phyloP scores from a whole-genome alignment of 805 yeast species.

The Starmerella floricola region DNA sequence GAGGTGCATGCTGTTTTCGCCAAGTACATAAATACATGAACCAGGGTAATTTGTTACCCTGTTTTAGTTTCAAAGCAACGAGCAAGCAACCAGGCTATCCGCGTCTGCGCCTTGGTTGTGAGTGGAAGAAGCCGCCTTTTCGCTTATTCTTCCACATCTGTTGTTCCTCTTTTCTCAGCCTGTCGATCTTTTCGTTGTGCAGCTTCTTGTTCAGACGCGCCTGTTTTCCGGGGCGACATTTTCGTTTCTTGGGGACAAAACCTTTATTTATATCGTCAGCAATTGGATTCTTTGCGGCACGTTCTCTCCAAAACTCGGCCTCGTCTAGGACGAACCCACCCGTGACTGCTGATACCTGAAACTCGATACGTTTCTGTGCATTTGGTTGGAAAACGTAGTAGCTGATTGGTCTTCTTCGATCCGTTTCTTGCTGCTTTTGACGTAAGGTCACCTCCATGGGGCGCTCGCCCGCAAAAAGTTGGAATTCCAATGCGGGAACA shows the following conservation, averaged over 20 bases:
- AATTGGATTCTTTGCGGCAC: constrained; percentile 6
- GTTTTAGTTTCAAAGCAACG: no score
- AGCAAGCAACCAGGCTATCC: no score
- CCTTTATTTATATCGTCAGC: constrained; percentile 21
- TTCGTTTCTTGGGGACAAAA: constrained; percentile 8
- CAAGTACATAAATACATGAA: constrained; percentile 12
- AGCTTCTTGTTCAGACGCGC: constrained; percentile 14
- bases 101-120: background rate
- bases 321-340: constrained; percentile 13
- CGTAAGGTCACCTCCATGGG: constrained; percentile 9
- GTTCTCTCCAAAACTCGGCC: constrained; percentile 9
- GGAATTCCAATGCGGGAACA: constrained; percentile 10
- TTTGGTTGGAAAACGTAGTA: constrained; percentile 13
- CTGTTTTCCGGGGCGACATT: constrained; percentile 22
- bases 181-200: constrained; percentile 4
- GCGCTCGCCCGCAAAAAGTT: constrained; percentile 17
- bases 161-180: constrained; percentile 9
- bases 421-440: constrained; percentile 1
- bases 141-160: constrained; percentile 1
- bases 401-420: constrained; percentile 12
- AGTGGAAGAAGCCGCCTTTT: background rate
- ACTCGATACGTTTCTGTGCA: background rate
- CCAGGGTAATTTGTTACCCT: background rate
- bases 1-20: constrained; percentile 11
- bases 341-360: constrained; percentile 12